Evolutionary conservation across 2,329 filamentous ascomycete genomes (phyloP).

Genomic region (Trichoderma afroharzianum): DNA sequence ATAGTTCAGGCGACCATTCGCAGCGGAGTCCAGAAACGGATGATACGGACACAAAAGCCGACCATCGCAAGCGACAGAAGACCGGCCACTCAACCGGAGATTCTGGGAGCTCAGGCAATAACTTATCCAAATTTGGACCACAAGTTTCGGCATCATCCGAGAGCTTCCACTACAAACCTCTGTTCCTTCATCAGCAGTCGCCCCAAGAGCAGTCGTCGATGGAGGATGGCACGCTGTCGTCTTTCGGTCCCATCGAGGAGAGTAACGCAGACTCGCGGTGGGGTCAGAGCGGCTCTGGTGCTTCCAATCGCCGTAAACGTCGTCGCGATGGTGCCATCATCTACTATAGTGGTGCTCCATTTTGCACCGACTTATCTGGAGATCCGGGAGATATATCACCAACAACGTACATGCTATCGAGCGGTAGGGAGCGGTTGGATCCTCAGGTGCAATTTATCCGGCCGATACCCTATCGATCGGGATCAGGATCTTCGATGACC

Average conservation of each 20-base stretch:
- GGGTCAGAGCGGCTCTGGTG: constrained; percentile 46
- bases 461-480: constrained; percentile 35
- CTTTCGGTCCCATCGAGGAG: constrained; percentile 44
- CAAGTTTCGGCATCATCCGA: constrained; percentile 39
- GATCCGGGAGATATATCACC: constrained; percentile 52
- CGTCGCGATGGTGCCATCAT: constrained; percentile 71
- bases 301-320: constrained; percentile 48
- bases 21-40: constrained; percentile 48
- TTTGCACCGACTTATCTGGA: constrained; percentile 75
- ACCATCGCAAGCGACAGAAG: constrained; percentile 45
- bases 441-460: constrained; percentile 23
- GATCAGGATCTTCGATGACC: constrained; percentile 50
- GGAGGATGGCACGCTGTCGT: constrained; percentile 50
- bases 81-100: constrained; percentile 32
- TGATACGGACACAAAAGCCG: constrained; percentile 43
- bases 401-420: constrained; percentile 47
- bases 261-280: constrained; percentile 49
- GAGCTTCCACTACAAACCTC: constrained; percentile 61
- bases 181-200: constrained; percentile 53
- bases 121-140: constrained; percentile 38
- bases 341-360: constrained; percentile 76
- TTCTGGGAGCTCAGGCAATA: constrained; percentile 35
- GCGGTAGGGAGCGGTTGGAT: constrained; percentile 33
- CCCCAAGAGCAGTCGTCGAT: constrained; percentile 45
- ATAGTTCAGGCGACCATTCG: constrained; percentile 52